phyloP scores from a whole-genome alignment of 2,329 filamentous ascomycete species.

The Cryphonectria nitschkei region DNA sequence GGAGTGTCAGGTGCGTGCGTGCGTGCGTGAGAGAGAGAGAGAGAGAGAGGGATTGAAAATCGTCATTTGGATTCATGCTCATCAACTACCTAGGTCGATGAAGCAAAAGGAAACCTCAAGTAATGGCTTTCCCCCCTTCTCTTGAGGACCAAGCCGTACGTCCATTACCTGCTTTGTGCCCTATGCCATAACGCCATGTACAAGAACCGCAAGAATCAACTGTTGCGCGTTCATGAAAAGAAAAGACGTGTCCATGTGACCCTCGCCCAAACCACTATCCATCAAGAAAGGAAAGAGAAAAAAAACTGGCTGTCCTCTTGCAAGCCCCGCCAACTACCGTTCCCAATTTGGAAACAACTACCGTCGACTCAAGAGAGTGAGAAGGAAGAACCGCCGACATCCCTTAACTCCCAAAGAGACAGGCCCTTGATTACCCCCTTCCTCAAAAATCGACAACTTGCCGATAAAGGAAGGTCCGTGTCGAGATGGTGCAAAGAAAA shows the following conservation, averaged over 20 bases:
- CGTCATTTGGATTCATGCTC: not conserved
- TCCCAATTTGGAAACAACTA: not conserved
- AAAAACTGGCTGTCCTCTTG: not conserved
- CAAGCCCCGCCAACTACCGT: not conserved
- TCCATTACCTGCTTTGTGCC: not conserved
- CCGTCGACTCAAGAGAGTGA: not conserved
- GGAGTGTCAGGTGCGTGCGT: not conserved
- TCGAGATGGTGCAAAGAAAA: not conserved
- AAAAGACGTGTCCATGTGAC: not conserved
- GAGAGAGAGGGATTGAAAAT: not conserved
- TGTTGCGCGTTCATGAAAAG: not conserved
- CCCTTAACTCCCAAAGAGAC: not conserved
- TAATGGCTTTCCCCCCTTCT: not conserved
- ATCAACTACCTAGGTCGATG: not conserved
- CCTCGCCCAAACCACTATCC: not conserved
- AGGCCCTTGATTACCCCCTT: not conserved
- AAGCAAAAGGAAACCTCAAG: not conserved
- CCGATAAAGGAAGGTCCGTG: not conserved
- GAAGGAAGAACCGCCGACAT: not conserved
- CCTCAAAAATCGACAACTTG: not conserved
- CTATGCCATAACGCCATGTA: not conserved
- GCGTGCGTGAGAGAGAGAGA: not conserved
- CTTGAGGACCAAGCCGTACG: not conserved
- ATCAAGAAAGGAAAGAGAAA: not conserved
- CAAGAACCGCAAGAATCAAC: slow-evolving; percentile 4